Percentiles rank a stretch among this genome's conserved stretches.
Conservation (phyloP, 148 eudicot genomes). For the Spergularia bocconei region DNA sequence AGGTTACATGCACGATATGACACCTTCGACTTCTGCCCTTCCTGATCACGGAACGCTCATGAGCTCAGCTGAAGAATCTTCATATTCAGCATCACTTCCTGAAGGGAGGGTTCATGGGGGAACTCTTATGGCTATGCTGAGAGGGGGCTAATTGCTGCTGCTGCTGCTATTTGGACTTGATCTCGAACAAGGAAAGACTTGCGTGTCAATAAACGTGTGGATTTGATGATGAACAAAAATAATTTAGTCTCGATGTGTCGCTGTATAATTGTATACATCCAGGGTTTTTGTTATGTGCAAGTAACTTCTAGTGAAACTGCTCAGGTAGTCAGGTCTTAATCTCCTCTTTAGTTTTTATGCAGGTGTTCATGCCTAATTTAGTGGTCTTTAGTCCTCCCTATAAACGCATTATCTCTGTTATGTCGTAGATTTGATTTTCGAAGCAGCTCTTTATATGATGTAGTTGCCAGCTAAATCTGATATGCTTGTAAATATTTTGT, state of each 20-base stretch:
- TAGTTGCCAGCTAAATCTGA: neutral
- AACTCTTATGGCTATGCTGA: constrained; percentile 62
- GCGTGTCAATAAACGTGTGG: neutral
- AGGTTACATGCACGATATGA: constrained; percentile 10
- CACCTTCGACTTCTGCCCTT: constrained; percentile 9
- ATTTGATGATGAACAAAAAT: neutral
- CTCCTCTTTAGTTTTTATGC: no score
- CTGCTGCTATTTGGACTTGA: constrained; percentile 12
- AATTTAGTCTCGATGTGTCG: neutral
- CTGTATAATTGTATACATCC: no score
- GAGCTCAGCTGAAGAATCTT: constrained; percentile 17
- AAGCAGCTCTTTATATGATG: neutral
- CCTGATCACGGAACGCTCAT: constrained; percentile 6
- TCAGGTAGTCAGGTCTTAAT: no score
- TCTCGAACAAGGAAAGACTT: no score
- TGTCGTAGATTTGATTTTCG: neutral
- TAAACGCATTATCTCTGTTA: no score
- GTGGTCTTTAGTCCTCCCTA: neutral
- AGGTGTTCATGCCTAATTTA: no score
- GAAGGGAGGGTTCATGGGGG: constrained; percentile 86
- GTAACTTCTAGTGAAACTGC: no score
- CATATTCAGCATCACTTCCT: constrained; percentile 32
- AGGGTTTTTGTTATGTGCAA: no score
- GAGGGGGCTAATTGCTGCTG: constrained; percentile 16
- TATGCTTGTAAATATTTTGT: neutral